Base-by-base conservation (phyloP, 2,329 filamentous ascomycete genomes). In the Anisogramma anomala region DNA sequence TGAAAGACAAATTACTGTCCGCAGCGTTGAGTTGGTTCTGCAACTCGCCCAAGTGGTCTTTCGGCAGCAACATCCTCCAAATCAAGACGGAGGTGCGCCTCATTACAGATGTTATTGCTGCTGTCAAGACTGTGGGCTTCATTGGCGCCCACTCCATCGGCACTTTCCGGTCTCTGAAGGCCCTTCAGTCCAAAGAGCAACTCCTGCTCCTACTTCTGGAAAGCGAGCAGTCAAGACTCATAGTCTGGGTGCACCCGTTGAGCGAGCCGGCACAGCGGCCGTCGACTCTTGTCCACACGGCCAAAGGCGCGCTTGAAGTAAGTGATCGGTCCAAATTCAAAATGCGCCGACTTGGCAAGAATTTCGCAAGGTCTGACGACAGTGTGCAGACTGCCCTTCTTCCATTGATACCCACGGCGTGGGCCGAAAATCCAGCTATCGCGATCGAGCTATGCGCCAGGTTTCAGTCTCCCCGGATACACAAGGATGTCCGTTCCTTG, bases 41-140 rank as follows among this genome's bases (percentile, higher is more conserved):
- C 28, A 75, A 79, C 50, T 68, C 84, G 5, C 85, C 88, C 11
- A 77, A 79, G 50, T 98, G 91, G 89, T 94, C 91, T 0, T 96
- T 91, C 60, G 91, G 91, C 42, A 91, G 89, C 53, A 98, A 95
- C 56, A 75, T 84, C 36, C 65, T 98, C 13, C 91, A 98, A 57
- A 69, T 96, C 38, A 96, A 94, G 65, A 89, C 93, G 0, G 91
- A 99, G 61, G 77, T 86, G 25, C 82, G 82, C 50, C 67, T 94
- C 14, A 72, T 96, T 28, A 71, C 72, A 6, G 87, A 95, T 56
- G 79, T 95, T 26, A 67, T 80, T 36, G 58, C 63, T 9, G 74
- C 79, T 11, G 63, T 98, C 47, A 77, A 78, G 48, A 69, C 65
- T 3, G 72, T 87, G 9, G 67, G 74, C 1, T 67, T 67, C 45